Evolutionary conservation across 768 basidiomycete genomes (phyloP), one percentile per base, ranked within the genome.

Genomic region (Agaricus subrufescens): DNA sequence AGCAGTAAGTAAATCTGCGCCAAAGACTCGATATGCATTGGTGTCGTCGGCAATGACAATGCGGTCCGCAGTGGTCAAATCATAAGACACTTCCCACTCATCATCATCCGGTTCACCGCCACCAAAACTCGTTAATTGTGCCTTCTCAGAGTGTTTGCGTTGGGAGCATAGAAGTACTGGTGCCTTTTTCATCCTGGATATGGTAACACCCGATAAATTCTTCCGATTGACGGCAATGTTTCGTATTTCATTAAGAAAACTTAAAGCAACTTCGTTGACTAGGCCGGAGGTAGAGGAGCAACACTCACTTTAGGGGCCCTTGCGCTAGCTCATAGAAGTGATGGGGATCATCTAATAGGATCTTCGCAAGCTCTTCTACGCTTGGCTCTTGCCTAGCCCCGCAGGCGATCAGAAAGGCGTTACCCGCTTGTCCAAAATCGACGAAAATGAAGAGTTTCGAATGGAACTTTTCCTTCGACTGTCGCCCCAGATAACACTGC

Each of bases 381-480:
- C 84, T 92, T 3, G 96, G 95, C 64, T 94, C 91, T 43, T 81
- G 85, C 64, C 85, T 88, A 14, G 94, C 91, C 10, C 97, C 96
- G 62, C 92, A 92, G 3, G 89, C 86, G 52, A 79, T 81, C 45
- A 99, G 75, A 71, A 99, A 98, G 3, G 80, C 75, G 61, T 94
- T 96, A 26, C 89, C 96, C 4, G 77, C 73, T 1, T 78, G 65
- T 2, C 94, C 95, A 66, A 96, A 97, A 67, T 96, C 86, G 49
- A 98, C 84, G 62, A 94, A 97, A 34, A 82, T 78, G 65, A 98
- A 97, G 1, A 96, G 71, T 60, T 87, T 86, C 3, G 87, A 87
- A 64, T 91, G 88, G 40, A 93, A 83, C 37, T 79, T 76, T 26
- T 80, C 78, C 26, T 75, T 72, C 15, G 74, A 68, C 50, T 76